These are phyloP conservation scores for Diaporthe capsici DNA, from an alignment of 2,329 filamentous ascomycete species.

Conservation along the genomic window DNA sequence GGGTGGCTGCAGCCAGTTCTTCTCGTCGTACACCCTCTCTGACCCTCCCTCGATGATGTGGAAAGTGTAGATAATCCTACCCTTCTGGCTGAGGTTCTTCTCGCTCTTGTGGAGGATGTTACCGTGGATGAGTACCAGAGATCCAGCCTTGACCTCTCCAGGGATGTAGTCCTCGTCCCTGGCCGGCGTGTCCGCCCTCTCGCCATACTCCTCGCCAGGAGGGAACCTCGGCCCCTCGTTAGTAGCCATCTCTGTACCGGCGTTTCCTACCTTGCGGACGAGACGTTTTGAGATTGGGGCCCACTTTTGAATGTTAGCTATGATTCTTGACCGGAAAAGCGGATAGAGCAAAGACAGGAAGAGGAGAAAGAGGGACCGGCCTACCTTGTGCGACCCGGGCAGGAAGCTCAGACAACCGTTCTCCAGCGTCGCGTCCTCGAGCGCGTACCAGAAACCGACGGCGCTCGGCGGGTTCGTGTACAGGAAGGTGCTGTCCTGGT, in stretches of 20 bases:
- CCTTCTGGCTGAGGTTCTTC: constrained; percentile 87
- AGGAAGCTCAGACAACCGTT: constrained; percentile 94
- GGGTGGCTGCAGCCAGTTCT: constrained; percentile 95
- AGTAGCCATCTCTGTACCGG: constrained; percentile 78
- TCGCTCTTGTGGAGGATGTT: constrained; percentile 97
- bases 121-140: constrained; percentile 93
- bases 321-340: background rate
- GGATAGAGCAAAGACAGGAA: background rate
- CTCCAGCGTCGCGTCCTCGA: constrained; percentile 88
- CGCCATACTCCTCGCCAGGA: constrained; percentile 62
- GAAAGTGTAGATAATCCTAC: constrained; percentile 96
- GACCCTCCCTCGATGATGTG: constrained; percentile 89
- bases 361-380: background rate
- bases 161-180: constrained; percentile 76
- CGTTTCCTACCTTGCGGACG: constrained; percentile 71
- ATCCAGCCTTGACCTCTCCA: constrained; percentile 91
- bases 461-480: constrained; percentile 92
- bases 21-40: constrained; percentile 80
- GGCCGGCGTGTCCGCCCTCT: constrained; percentile 55
- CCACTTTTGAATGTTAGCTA: constrained; percentile 54
- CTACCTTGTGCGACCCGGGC: constrained; percentile 78
- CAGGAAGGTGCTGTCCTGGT: constrained; percentile 93
- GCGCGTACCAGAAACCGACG: constrained; percentile 96
- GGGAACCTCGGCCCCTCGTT: constrained; percentile 79
- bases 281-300: constrained; percentile 81